A percentile compares a stretch with the other conserved stretches of the same genome.
Conservation (phyloP, 371 early-diverging fungal genomes). For the Haplosporangium sp. region DNA sequence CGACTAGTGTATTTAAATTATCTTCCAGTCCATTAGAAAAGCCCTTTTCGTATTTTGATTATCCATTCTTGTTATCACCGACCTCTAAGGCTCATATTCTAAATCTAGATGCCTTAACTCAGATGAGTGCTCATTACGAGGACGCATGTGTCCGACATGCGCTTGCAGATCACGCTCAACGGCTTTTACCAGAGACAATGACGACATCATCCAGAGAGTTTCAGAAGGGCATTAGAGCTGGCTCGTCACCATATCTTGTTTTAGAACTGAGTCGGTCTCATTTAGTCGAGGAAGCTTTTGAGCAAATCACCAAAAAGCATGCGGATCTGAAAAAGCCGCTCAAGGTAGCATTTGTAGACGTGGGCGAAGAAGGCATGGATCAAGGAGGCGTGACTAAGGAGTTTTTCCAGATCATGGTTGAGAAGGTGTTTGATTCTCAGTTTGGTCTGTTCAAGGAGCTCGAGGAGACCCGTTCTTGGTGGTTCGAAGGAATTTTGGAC, state of each 20-base stretch:
- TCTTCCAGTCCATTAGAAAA: constrained; percentile 45
- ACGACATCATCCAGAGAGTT: constrained; percentile 36
- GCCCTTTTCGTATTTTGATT: constrained; percentile 79
- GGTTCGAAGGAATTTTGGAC: constrained; percentile 76
- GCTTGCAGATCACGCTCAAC: constrained; percentile 72
- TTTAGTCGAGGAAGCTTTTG: constrained; percentile 60
- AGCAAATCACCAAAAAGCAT: constrained; percentile 66
- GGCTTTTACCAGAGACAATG: constrained; percentile 69
- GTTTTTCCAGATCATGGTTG: constrained; percentile 91
- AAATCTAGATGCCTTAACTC: constrained; percentile 84
- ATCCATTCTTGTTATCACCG: constrained; percentile 81
- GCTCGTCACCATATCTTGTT: constrained; percentile 65
- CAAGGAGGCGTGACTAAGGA: constrained; percentile 97
- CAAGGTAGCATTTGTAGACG: constrained; percentile 87
- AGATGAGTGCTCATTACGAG: constrained; percentile 87
- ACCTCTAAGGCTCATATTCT: constrained; percentile 81
- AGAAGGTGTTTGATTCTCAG: constrained; percentile 91
- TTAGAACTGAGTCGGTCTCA: constrained; percentile 66
- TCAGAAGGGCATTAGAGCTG: constrained; percentile 46
- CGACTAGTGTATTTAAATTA: constrained; percentile 25
- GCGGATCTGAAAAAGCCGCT: constrained; percentile 89
- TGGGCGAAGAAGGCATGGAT: constrained; percentile 86
- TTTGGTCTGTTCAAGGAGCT: constrained; percentile 94
- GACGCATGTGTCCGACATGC: constrained; percentile 88
- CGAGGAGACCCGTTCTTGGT: constrained; percentile 91